Evolutionary conservation across 1,284 basidiomycete genomes (phyloP).

Genomic region (Trametes hirsuta): DNA sequence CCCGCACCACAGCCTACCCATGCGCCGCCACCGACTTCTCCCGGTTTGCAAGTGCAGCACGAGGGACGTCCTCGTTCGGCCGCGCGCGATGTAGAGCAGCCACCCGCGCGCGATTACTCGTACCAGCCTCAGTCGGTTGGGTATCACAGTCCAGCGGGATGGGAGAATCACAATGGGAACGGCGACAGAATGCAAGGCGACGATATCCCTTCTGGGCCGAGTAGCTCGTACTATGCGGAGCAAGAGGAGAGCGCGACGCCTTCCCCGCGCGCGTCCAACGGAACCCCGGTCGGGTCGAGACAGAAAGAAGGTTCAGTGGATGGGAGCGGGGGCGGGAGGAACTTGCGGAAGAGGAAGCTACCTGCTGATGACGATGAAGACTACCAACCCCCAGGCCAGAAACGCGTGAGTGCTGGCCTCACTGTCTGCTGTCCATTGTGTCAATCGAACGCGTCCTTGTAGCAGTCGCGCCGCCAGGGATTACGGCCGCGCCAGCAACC

Average conservation of each 20-base stretch:
- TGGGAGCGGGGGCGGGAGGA: slow-evolving; percentile 41
- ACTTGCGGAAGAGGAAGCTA: slow-evolving; percentile 51
- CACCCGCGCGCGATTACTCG: slow-evolving; percentile 33
- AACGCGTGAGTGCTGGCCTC: slow-evolving; percentile 50
- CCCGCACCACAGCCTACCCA: slow-evolving; percentile 23
- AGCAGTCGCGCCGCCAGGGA: slow-evolving; percentile 46
- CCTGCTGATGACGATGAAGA: slow-evolving; percentile 52
- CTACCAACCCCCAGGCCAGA: slow-evolving; percentile 53
- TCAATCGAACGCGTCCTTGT: slow-evolving; percentile 2
- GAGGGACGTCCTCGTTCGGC: slow-evolving; percentile 32
- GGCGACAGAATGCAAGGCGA: slow-evolving; percentile 43
- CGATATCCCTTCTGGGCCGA: slow-evolving; percentile 41
- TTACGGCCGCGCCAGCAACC: slow-evolving; percentile 44
- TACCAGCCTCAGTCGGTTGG: slow-evolving; percentile 40
- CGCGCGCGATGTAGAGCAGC: slow-evolving; percentile 35
- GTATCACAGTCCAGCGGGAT: slow-evolving; percentile 43
- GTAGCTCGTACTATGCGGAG: slow-evolving; percentile 42
- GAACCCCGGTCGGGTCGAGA: slow-evolving; percentile 30
- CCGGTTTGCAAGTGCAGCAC: slow-evolving; percentile 27
- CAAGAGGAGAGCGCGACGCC: slow-evolving; percentile 33
- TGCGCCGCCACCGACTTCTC: slow-evolving; percentile 27
- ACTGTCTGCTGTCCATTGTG: neutral
- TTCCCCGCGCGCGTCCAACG: slow-evolving; percentile 34
- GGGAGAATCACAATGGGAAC: slow-evolving; percentile 39
- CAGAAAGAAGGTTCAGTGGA: slow-evolving; percentile 46